These are phyloP conservation scores for Borovskyia barvae DNA, from an alignment of 208 protist genomes.

Conservation along the genomic window DNA sequence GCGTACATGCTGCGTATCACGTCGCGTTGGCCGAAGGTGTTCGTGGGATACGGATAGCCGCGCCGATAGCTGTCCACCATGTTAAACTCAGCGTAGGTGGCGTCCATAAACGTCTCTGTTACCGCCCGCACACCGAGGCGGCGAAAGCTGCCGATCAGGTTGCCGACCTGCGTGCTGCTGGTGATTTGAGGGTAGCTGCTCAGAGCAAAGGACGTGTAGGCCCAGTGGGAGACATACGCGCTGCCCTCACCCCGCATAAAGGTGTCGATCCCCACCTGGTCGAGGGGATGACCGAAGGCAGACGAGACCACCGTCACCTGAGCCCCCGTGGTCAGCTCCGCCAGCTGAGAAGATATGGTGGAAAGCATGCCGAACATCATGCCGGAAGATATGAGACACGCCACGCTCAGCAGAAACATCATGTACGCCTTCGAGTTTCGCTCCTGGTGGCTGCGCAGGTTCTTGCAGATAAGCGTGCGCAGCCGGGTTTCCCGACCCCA, in stretches of 20 bases:
- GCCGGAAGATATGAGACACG: slow-evolving; percentile 88
- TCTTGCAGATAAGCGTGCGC: slow-evolving; percentile 87
- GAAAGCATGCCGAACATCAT: slow-evolving; percentile 68
- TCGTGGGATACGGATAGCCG: slow-evolving; percentile 34
- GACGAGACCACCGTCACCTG: slow-evolving; percentile 44
- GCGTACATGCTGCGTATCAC: slow-evolving; percentile 72
- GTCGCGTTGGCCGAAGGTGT: slow-evolving; percentile 32
- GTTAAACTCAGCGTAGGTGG: slow-evolving; percentile 56
- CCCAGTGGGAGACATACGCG: slow-evolving; percentile 40
- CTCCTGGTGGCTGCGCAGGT: slow-evolving; percentile 80
- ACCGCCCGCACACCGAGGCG: slow-evolving; percentile 39
- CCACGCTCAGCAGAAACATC: slow-evolving; percentile 93
- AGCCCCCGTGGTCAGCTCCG: slow-evolving; percentile 50
- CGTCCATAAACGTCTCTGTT: slow-evolving; percentile 49
- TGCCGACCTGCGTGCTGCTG: slow-evolving; percentile 26
- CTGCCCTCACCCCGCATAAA: slow-evolving; percentile 38
- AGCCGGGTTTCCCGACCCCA: slow-evolving; percentile 82
- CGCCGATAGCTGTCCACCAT: slow-evolving; percentile 35
- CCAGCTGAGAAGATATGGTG: slow-evolving; percentile 37
- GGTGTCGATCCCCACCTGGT: slow-evolving; percentile 35
- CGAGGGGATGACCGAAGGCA: slow-evolving; percentile 39
- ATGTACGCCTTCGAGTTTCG: slow-evolving; percentile 93
- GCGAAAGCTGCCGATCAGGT: slow-evolving; percentile 24
- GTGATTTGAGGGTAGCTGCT: slow-evolving; percentile 60
- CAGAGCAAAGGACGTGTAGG: slow-evolving; percentile 67